A percentile compares a stretch with the other conserved stretches of the same genome.
Evolutionary conservation across 768 basidiomycete genomes (phyloP).

Genomic region (Amanita rimosa): DNA sequence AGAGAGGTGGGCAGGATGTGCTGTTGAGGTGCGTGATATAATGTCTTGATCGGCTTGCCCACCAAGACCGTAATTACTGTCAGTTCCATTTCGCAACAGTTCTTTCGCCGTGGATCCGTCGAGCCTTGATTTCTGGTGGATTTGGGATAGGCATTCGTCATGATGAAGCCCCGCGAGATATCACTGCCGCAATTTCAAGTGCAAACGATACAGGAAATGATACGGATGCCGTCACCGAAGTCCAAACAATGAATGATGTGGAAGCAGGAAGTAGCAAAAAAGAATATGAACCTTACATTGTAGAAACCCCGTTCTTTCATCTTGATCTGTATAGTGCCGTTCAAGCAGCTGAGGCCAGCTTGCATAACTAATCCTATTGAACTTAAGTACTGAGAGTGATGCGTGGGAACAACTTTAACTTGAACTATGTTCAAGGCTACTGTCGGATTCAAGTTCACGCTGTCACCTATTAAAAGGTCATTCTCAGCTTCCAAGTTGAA

Average conservation of each 20-base stretch:
- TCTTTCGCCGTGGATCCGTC: constrained; percentile 88
- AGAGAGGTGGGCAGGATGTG: constrained; percentile 76
- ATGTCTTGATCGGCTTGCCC: neutral
- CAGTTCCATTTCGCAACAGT: constrained; percentile 93
- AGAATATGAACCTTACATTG: constrained; percentile 22
- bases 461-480: constrained; percentile 4
- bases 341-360: constrained; percentile 46
- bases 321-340: constrained; percentile 72
- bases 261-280: constrained; percentile 27
- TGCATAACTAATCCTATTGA: constrained; percentile 11
- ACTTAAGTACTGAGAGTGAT: neutral
- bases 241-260: constrained; percentile 15
- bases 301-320: constrained; percentile 83
- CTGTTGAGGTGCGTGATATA: constrained; percentile 45
- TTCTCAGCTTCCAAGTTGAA: constrained; percentile 11
- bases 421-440: neutral
- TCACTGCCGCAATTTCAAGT: constrained; percentile 71
- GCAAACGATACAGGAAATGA: constrained; percentile 25
- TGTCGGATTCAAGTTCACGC: neutral
- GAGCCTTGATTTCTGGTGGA: constrained; percentile 80
- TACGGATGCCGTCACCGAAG: constrained; percentile 14
- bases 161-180: constrained; percentile 38
- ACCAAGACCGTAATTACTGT: neutral
- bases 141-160: constrained; percentile 65
- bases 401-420: neutral